Percentiles rank a stretch among this genome's conserved stretches.
These are phyloP conservation scores for Debaryomyces psychrophilus DNA, from an alignment of 1,139 yeast species.

Conservation along the genomic window DNA sequence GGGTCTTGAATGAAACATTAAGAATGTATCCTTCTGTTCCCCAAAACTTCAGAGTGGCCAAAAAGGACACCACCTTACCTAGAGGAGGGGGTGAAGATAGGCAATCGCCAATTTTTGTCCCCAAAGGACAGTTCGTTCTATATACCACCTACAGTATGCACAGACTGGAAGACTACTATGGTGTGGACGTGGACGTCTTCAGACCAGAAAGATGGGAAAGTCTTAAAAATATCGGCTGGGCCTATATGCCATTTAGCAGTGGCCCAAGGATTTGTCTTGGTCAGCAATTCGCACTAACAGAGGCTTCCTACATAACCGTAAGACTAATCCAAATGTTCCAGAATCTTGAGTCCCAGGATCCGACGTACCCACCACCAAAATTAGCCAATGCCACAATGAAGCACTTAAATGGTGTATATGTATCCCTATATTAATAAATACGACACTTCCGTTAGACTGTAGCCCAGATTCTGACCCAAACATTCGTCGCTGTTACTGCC, in stretches of 20 bases:
- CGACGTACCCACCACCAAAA: conserved; percentile 25
- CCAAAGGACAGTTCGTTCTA: conserved; percentile 43
- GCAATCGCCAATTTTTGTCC: conserved; percentile 43
- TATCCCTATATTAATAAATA: conserved; percentile 6
- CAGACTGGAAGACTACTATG: conserved; percentile 43
- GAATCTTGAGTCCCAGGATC: conserved; percentile 11
- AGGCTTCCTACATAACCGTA: conserved; percentile 39
- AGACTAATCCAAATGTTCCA: conserved; percentile 34
- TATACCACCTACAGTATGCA: conserved; percentile 48
- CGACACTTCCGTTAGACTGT: background rate
- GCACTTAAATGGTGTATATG: conserved; percentile 21
- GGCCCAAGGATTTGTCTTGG: conserved; percentile 51
- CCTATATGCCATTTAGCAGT: conserved; percentile 48
- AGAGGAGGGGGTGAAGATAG: conserved; percentile 56
- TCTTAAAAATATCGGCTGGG: conserved; percentile 41
- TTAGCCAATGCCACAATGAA: conserved; percentile 26
- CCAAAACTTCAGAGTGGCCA: conserved; percentile 48
- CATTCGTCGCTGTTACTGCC: too few species aligned
- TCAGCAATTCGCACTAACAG: conserved; percentile 51
- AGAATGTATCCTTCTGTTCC: conserved; percentile 60
- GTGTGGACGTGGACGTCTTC: conserved; percentile 47
- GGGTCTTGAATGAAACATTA: conserved; percentile 52
- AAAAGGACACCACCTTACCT: conserved; percentile 50
- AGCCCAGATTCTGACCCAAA: too few species aligned
- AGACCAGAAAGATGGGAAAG: conserved; percentile 56